A percentile compares a stretch with the other conserved stretches of the same genome.
Conservation (phyloP, 108 stramenopile species). For the Pseudonitzschia multiseries region DNA sequence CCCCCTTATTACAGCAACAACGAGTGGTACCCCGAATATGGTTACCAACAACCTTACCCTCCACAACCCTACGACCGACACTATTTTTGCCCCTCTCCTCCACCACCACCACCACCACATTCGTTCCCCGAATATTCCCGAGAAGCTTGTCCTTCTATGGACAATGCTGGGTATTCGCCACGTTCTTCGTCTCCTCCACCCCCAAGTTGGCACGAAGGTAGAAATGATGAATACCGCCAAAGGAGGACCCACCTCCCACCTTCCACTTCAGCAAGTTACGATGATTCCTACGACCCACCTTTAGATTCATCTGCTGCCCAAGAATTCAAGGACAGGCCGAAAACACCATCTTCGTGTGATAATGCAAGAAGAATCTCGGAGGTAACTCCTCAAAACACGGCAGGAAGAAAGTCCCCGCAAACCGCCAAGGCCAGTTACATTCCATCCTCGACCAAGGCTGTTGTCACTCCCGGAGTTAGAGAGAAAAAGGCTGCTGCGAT, state of each 20-base stretch:
- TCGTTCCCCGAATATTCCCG: not conserved
- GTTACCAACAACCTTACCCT: not conserved
- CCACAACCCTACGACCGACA: not conserved
- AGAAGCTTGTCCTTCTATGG: not conserved
- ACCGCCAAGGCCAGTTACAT: not conserved
- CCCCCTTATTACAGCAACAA: slow-evolving; percentile 6
- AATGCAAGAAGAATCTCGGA: not conserved
- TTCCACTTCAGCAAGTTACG: not conserved
- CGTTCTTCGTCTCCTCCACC: not conserved
- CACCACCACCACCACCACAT: slow-evolving; percentile 2
- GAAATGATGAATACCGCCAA: not conserved
- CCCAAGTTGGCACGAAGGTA: not conserved
- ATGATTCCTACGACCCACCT: not conserved
- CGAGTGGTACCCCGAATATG: not conserved
- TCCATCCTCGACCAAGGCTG: not conserved
- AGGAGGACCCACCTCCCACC: not conserved
- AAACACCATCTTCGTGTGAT: not conserved
- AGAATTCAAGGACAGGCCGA: not conserved
- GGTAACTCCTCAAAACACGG: not conserved
- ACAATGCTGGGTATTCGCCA: not conserved
- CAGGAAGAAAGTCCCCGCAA: not conserved
- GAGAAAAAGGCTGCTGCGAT: not conserved
- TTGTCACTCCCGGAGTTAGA: not conserved
- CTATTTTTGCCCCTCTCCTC: slow-evolving; percentile 11
- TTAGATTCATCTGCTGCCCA: not conserved